phyloP scores from a whole-genome alignment of 1,284 basidiomycete genomes.

The Boletus mariae region DNA sequence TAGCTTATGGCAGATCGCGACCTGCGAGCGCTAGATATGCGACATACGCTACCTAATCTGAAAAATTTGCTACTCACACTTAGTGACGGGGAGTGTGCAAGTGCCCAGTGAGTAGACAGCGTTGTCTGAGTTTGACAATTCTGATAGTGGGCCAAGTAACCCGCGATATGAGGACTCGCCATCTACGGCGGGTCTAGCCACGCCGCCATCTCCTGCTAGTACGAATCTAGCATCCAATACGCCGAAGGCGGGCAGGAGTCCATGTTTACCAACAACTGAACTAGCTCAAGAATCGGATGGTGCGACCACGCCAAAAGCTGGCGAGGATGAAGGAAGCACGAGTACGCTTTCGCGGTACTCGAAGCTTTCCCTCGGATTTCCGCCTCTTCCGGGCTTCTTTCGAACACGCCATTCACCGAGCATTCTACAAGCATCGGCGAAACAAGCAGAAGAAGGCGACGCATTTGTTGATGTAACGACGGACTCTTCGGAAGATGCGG shows the following conservation, averaged over 20 bases:
- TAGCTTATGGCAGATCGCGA: constrained; percentile 89
- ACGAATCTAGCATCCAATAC: constrained; percentile 27
- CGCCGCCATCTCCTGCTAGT: constrained; percentile 23
- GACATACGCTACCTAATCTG: constrained; percentile 94
- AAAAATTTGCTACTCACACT: constrained; percentile 91
- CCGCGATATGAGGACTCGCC: constrained; percentile 23
- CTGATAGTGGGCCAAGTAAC: constrained; percentile 23
- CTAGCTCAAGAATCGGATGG: constrained; percentile 36
- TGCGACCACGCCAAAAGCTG: constrained; percentile 48
- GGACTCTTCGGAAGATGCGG: constrained; percentile 9
- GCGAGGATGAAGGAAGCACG: constrained; percentile 25
- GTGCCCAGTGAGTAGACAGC: constrained; percentile 40
- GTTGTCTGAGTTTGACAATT: not conserved
- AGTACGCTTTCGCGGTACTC: constrained; percentile 36
- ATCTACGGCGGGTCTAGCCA: constrained; percentile 24
- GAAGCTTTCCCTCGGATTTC: constrained; percentile 51
- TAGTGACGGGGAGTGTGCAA: constrained; percentile 58
- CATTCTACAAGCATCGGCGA: constrained; percentile 16
- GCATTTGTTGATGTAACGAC: constrained; percentile 14
- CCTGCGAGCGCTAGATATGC: constrained; percentile 85
- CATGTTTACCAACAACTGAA: constrained; percentile 23
- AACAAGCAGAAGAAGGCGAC: constrained; percentile 23
- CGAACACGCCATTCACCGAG: constrained; percentile 55
- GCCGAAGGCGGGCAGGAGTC: constrained; percentile 35
- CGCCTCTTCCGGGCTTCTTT: constrained; percentile 62